Conservation (phyloP, 495 filamentous ascomycete genomes). For the Aspergillus sparsus region DNA sequence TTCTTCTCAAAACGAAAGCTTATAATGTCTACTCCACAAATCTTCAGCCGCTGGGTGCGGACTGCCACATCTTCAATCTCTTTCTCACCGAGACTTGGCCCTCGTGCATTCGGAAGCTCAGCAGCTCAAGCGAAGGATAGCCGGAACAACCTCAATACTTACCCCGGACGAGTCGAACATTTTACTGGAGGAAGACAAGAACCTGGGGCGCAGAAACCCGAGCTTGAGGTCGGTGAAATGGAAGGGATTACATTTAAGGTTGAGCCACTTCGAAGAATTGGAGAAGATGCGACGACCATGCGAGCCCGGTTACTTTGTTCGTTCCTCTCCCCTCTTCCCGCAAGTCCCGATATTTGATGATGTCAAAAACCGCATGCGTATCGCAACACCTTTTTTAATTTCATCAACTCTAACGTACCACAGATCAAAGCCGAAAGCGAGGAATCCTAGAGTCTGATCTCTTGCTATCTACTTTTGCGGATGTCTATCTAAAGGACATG, state of each 20-base stretch:
- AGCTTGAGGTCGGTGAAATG: slow-evolving; percentile 89
- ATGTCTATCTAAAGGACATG: slow-evolving; percentile 74
- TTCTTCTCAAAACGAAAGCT: slow-evolving; percentile 2
- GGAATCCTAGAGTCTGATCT: slow-evolving; percentile 95
- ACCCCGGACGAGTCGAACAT: slow-evolving; percentile 60
- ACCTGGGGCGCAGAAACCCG: slow-evolving; percentile 53
- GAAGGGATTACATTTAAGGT: slow-evolving; percentile 85
- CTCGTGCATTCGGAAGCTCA: slow-evolving; percentile 40
- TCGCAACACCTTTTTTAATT: too few relatives aligned
- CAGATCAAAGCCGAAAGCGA: slow-evolving; percentile 95
- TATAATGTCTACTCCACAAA: slow-evolving; percentile 44
- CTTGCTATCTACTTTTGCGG: slow-evolving; percentile 92
- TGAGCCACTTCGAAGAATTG: slow-evolving; percentile 77
- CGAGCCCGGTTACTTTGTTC: slow-evolving; percentile 85
- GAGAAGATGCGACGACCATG: slow-evolving; percentile 81
- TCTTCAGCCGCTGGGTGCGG: slow-evolving; percentile 36
- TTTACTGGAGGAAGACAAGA: slow-evolving; percentile 63
- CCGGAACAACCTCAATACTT: slow-evolving; percentile 53
- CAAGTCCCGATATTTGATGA: too few relatives aligned
- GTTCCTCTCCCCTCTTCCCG: slow-evolving; percentile 37
- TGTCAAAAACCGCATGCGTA: too few relatives aligned
- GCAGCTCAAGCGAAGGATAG: slow-evolving; percentile 38
- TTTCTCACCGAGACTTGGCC: slow-evolving; percentile 27
- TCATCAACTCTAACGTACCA: neutral
- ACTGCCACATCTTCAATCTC: slow-evolving; percentile 30